Evolutionary conservation across 169 alveolate genomes (phyloP), one percentile per base, ranked within the genome.

Genomic region (Plasmodium vivax): DNA sequence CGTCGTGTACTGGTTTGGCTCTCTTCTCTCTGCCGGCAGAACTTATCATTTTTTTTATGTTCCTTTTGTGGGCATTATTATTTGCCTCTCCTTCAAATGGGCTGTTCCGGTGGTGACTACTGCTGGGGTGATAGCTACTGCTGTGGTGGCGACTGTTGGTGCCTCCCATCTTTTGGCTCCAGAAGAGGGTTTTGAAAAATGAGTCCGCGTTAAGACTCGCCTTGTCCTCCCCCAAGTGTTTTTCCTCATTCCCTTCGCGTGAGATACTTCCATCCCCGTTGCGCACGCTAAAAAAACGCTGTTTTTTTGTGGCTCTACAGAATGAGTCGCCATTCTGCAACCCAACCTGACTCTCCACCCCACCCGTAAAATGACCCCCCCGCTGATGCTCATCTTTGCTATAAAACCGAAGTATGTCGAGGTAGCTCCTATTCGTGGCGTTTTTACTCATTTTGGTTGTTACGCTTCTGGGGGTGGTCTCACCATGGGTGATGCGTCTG

Each of bases 341-440:
- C 8, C 74, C 43, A 36, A 19, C 36, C 2, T 10, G 10, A 4
- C 8, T 16, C 5, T 45, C 85, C 4, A 45, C 54, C 73, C n/a
- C 51, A 32, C 19, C 41, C 51, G 30, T 30, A 82, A 45, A 82
- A 34, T 82, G 16, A 16, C 12, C 62, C 36, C 71, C 41, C 32
- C 51, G 88, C 14, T 16, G 30, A 51, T 47, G 2, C 27, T 85
- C 93, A 85, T 85, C 83, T 38, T 85, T 74, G 68, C 83, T 85
- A 12, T 85, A 85, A 54, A 74, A 85, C 79, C 58, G 75, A n/a
- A 85, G 45, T 2, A 85, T 85, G 19, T 85, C 93, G 51, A 85
- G 47, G 62, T 85, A 85, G 30, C 85, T 85, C 68, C 79, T 85
- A 47, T 38, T 51, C 23, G 19, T 12, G 45, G 27, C 43, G n/a